Conservation (phyloP, 2,329 filamentous ascomycete species). For the Trichoderma atrobrunneum region DNA sequence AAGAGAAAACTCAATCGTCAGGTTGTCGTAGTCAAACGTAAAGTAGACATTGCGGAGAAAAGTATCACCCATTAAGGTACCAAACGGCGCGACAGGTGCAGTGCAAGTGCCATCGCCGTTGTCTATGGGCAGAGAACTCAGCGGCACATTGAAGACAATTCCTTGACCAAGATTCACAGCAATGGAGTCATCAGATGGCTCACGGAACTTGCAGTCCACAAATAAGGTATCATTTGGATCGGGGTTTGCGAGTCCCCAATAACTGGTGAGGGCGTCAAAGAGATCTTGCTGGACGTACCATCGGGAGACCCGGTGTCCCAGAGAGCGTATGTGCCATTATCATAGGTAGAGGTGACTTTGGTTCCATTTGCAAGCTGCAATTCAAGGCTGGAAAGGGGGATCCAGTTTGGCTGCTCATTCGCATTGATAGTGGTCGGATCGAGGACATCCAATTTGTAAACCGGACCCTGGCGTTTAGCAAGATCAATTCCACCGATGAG, state of each 20-base stretch:
- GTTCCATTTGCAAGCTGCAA: constrained; percentile 4
- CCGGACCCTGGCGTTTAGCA: constrained; percentile 18
- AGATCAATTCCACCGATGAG: constrained; percentile 20
- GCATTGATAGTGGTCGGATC: not conserved
- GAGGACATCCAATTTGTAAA: constrained; percentile 12
- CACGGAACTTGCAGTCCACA: constrained; percentile 20
- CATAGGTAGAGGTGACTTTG: not conserved
- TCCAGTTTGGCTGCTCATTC: constrained; percentile 13
- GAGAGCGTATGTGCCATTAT: constrained; percentile 10
- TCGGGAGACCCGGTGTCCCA: constrained; percentile 18
- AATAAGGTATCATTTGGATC: not conserved
- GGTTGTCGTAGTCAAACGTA: constrained; percentile 20
- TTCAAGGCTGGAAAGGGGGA: not conserved
- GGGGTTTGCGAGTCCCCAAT: constrained; percentile 17
- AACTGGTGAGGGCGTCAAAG: constrained; percentile 8
- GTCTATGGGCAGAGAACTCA: constrained; percentile 5
- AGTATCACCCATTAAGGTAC: constrained; percentile 2
- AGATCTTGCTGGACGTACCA: constrained; percentile 17
- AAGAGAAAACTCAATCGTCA: constrained; percentile 19
- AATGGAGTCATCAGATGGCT: not conserved
- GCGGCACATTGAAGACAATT: constrained; percentile 12
- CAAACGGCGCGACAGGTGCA: not conserved
- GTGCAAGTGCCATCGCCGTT: constrained; percentile 14
- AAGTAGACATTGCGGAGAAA: constrained; percentile 19
- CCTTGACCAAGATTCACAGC: constrained; percentile 9